Conservation (phyloP, 164 flowering plant genomes). For the Amborella trichopoda region DNA sequence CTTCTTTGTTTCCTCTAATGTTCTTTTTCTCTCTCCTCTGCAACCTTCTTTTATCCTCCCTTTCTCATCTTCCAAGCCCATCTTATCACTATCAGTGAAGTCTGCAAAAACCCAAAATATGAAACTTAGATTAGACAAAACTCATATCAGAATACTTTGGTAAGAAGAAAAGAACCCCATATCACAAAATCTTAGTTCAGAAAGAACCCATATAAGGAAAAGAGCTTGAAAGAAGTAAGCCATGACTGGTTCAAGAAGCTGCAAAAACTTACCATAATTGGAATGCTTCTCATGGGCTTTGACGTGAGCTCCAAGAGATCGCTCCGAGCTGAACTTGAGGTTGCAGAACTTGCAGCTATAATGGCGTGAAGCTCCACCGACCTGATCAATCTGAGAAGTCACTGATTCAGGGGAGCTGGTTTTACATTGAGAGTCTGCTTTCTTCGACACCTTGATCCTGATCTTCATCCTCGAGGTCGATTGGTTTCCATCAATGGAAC, state of each 20-base stretch:
- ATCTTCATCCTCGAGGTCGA: no score
- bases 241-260: neutral
- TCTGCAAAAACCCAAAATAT: neutral
- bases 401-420: neutral
- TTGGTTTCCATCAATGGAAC: no score
- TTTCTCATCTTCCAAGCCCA: neutral
- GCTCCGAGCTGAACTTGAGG: neutral
- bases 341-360: conserved; percentile 1
- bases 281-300: neutral
- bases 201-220: no score
- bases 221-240: no score
- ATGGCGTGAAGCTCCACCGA: no score
- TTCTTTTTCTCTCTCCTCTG: no score
- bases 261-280: neutral
- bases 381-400: no score
- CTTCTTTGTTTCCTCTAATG: no score
- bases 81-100: neutral
- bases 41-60: no score
- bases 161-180: no score
- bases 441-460: no score
- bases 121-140: neutral
- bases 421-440: neutral
- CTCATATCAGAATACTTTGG: neutral
- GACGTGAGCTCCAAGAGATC: neutral
- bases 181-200: no score